Evolutionary conservation across 2,329 filamentous ascomycete genomes (phyloP), one percentile per base, ranked within the genome.

Genomic region (Hypoxylon rubiginosum): DNA sequence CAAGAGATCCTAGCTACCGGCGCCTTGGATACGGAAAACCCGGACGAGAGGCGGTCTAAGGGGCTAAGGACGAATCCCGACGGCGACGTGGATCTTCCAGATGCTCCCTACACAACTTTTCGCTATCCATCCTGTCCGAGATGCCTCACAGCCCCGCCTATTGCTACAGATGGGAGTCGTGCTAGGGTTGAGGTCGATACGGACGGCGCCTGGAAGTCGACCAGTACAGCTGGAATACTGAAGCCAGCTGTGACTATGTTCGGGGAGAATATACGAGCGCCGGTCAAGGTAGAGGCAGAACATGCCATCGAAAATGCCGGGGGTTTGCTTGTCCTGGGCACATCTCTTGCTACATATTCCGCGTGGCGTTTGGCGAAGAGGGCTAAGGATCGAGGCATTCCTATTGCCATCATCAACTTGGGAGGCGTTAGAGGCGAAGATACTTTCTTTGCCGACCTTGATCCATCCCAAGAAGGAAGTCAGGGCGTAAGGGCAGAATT

Each of bases 181-280:
- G 83, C 85, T 17, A 81, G 79, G 26, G 90, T 97, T 1, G 83
- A 91, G 67, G 86, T 92, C 11, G 95, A 97, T 73, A 72, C 76
- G 0, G 93, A 97, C 57, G 95, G 95, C 0, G 95, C 94, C 0
- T 97, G 91, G 92, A 80, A 83, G 41, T 72, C 84, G 5, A 81
- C 81, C 0, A 90, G 88, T 71, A 89, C 86, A 1, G 92, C 89
- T 0, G 96, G 95, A 1, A 88, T 98, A 39, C 79, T 99, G 59
- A 98, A 98, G 76, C 96, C 96, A 3, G 92, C 92, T 0, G 94
- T 99, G 1, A 90, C 94, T 73, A 97, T 98, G 93, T 98, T 98
- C 77, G 96, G 96, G 15, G 96, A 98, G 79, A 94, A 89, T 64
- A 97, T 98, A 53, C 83, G 87, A 0, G 79, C 81, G 1, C 74